Conservation (phyloP, 345 rosid genomes). For the Lepidium aucheri region DNA sequence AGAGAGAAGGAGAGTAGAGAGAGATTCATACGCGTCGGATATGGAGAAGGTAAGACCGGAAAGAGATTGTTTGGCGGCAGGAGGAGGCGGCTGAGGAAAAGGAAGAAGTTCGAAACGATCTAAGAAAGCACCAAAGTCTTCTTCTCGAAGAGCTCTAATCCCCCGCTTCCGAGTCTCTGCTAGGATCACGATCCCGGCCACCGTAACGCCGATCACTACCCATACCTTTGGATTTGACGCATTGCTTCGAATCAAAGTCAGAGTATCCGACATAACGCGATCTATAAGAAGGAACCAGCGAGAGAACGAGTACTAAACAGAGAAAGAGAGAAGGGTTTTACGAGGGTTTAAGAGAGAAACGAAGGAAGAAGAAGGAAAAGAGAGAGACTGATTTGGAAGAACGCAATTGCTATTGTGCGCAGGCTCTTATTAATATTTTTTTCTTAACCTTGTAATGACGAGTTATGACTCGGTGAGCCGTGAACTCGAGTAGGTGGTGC, state of each 20-base stretch:
- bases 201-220: slow-evolving; percentile 69
- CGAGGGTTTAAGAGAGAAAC: slow-evolving; percentile 30
- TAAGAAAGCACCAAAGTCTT: slow-evolving; percentile 73
- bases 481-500: background rate
- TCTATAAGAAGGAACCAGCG: background rate
- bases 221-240: slow-evolving; percentile 63
- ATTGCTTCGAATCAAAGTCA: slow-evolving; percentile 35
- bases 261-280: slow-evolving; percentile 42
- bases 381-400: background rate
- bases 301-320: background rate
- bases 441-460: background rate
- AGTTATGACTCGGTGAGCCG: background rate
- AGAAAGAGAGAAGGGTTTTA: slow-evolving; percentile 24
- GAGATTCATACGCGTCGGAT: slow-evolving; percentile 51
- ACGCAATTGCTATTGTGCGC: slow-evolving; percentile 4
- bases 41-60: slow-evolving; percentile 71
- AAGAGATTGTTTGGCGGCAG: slow-evolving; percentile 67
- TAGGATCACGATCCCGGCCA: slow-evolving; percentile 61
- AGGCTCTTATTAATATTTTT: background rate
- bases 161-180: slow-evolving; percentile 67
- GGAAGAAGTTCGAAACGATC: slow-evolving; percentile 65
- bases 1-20: background rate
- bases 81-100: slow-evolving; percentile 82
- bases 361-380: background rate
- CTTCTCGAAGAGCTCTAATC: slow-evolving; percentile 32